Percentiles rank a stretch among this genome's conserved stretches.
Evolutionary conservation across 352 stramenopile species (phyloP).

Genomic region (Aphanomyces euteiches): DNA sequence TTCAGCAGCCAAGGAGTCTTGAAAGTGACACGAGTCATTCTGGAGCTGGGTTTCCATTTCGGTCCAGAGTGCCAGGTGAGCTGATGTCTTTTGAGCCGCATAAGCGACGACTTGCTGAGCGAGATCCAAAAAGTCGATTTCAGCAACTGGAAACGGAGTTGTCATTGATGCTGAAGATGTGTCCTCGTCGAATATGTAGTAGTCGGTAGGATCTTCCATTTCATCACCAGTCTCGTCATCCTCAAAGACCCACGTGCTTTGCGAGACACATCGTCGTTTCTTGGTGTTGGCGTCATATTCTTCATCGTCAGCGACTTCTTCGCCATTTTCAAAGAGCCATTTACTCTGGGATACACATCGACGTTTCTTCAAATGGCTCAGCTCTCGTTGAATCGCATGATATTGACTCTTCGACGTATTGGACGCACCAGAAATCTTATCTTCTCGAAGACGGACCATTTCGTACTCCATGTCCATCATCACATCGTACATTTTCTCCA

Average conservation of each 20-base stretch:
- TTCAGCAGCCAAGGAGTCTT: not conserved
- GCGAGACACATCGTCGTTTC: not conserved
- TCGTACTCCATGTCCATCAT: constrained; percentile 31
- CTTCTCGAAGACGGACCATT: constrained; percentile 18
- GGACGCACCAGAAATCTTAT: not conserved
- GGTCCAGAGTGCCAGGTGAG: not conserved
- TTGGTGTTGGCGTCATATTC: not conserved
- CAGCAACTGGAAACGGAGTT: not conserved
- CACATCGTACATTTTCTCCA: constrained; percentile 17
- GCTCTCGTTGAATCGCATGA: constrained; percentile 20
- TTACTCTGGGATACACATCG: constrained; percentile 30
- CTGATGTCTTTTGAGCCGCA: not conserved
- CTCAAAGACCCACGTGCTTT: not conserved
- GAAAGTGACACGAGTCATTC: not conserved
- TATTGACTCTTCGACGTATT: constrained; percentile 18
- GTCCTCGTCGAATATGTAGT: too few species aligned
- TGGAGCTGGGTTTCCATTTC: not conserved
- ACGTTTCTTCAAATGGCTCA: constrained; percentile 13
- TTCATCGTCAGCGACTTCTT: not conserved
- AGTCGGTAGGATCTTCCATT: not conserved
- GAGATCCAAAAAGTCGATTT: constrained; percentile 13
- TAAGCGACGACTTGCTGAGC: constrained; percentile 6
- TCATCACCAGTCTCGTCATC: not conserved
- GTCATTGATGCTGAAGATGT: too few species aligned
- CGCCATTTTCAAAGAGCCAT: constrained; percentile 18